Evolutionary conservation across 192 early-diverging fungal genomes (phyloP).

Genomic region (Mortierella alpina): DNA sequence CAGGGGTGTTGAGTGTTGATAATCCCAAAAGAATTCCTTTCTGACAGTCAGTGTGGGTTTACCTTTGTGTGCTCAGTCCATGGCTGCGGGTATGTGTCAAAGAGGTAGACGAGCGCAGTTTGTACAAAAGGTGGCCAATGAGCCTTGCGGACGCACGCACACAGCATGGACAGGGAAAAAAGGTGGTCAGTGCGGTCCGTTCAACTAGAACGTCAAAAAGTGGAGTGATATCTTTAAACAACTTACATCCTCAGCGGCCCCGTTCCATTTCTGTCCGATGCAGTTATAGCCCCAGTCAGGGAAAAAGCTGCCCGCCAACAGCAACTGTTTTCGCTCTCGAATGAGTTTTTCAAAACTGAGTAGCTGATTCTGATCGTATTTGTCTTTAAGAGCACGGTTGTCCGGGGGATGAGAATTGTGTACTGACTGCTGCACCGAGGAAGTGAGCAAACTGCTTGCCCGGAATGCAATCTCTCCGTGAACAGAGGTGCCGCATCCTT

Average conservation of each 20-base stretch:
- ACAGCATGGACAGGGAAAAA: too few relatives aligned
- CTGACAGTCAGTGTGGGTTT: too few relatives aligned
- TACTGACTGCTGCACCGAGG: not conserved
- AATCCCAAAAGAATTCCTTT: too few relatives aligned
- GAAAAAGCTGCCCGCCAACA: slow-evolving; percentile 16
- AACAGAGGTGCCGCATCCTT: not conserved
- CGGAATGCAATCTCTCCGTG: not conserved
- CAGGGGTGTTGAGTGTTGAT: not conserved
- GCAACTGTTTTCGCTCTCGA: not conserved
- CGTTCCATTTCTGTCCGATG: slow-evolving; percentile 15
- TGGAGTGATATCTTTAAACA: not conserved
- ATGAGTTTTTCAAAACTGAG: slow-evolving; percentile 7
- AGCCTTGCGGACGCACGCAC: too few relatives aligned
- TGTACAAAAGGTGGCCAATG: too few relatives aligned
- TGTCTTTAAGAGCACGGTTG: too few relatives aligned
- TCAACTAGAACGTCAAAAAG: not conserved
- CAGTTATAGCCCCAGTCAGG: slow-evolving; percentile 22
- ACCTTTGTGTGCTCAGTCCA: too few relatives aligned
- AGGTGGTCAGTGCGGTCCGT: too few relatives aligned
- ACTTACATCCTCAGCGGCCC: slow-evolving; percentile 10
- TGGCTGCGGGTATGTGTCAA: too few relatives aligned
- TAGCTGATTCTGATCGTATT: too few relatives aligned
- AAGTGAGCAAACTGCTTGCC: not conserved
- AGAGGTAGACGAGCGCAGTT: too few relatives aligned
- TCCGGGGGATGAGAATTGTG: too few relatives aligned